Evolutionary conservation across 2,329 filamentous ascomycete species (phyloP), one percentile per base, ranked within the genome.

Genomic region (Apiospora saccharicola): DNA sequence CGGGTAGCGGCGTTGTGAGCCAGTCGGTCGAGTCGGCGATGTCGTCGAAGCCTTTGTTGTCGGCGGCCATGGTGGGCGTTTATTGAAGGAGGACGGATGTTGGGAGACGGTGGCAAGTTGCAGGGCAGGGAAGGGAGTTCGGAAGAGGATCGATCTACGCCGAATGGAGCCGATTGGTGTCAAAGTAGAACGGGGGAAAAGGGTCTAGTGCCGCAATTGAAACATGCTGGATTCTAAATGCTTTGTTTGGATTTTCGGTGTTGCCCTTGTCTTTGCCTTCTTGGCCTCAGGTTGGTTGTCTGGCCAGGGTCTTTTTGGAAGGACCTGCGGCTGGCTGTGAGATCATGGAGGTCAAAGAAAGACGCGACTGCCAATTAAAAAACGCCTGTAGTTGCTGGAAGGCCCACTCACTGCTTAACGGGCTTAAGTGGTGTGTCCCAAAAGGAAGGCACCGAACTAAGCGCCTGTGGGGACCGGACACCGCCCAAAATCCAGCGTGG

Each of bases 1-100:
- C 85, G 22, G 90, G 83, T 1, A 97, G 85, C 1, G 91, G 88
- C 16, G 94, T 97, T 14, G 85, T 79, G 7, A 95, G 86, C 94
- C 94, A 97, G 84, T 97, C 94, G 70, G 94, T 95, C n/a, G 93
- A 92, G 83, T 96, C 94, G 69, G 92, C 83, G 57, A 96, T 84
- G 73, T 86, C 84, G 73, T 80, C 79, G 67, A 81, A 77, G 51
- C 57, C 43, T 24, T 70, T 73, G 26, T 30, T n/a, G 70, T 72
- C 72, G 57, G 78, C 79, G 57, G 78, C 79, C 37, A 72, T 71
- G 37, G 57, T 53, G 51, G 51, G 8, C 10, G 37, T 5, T 41
- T 8, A 7, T 41, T 16, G 44, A 44, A 47, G n/a, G 12, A 30
- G 46, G n/a, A 34, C 13, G 24, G 68, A 6, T 24, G 41, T 3